phyloP scores from a whole-genome alignment of 108 stramenopile genomes.

The Parietichytrium sp. region DNA sequence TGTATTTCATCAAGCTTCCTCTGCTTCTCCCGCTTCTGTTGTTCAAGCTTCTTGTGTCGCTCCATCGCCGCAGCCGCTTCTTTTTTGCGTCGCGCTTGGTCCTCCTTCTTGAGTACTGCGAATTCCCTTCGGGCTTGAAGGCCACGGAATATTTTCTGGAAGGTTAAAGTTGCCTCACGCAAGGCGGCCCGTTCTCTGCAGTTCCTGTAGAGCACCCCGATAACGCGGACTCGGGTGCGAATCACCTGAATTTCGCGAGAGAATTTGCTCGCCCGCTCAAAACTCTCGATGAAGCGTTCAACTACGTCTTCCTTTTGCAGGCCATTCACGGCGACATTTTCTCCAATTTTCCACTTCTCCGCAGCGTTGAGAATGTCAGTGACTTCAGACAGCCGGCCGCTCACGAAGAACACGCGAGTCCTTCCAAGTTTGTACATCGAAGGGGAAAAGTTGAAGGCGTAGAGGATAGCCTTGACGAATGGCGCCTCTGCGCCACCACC shows the following conservation, averaged over 20 bases:
- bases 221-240: neutral
- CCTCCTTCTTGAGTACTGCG: neutral
- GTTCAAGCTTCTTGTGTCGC: neutral
- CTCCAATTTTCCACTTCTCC: neutral
- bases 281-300: neutral
- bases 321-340: neutral
- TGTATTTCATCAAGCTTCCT: no score
- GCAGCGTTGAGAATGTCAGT: conserved; percentile 35
- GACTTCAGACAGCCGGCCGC: conserved; percentile 49
- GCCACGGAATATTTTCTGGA: neutral
- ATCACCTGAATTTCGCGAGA: neutral
- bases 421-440: conserved; percentile 44
- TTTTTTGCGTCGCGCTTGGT: neutral
- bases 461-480: conserved; percentile 51
- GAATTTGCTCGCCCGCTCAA: conserved; percentile 39
- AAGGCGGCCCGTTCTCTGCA: neutral
- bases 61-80: neutral
- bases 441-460: conserved; percentile 45
- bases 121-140: neutral
- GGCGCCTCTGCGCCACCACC: conserved; percentile 41
- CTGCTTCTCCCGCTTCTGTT: no score
- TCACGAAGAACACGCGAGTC: conserved; percentile 48
- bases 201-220: neutral
- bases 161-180: neutral
- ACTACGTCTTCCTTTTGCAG: neutral